phyloP scores from a whole-genome alignment of 805 yeast species.

The Saccharomycopsis sp. region DNA sequence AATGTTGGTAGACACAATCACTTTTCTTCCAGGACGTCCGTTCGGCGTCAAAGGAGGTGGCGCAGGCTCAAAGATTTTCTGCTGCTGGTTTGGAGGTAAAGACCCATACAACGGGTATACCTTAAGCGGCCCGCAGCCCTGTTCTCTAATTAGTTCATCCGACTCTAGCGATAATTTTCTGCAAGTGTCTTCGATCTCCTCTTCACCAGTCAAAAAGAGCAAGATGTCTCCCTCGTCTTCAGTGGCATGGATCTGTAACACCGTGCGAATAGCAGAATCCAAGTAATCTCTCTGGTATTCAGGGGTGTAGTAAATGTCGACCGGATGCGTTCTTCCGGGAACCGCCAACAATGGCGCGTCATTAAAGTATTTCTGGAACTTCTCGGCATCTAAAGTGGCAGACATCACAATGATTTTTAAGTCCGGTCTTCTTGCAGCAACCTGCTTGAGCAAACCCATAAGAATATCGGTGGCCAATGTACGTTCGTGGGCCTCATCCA shows the following conservation, averaged over 20 bases:
- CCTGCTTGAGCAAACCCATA: slow-evolving; percentile 89
- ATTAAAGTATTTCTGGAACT: slow-evolving; percentile 83
- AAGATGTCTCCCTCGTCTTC: slow-evolving; percentile 90
- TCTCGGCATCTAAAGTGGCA: slow-evolving; percentile 95
- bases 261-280: slow-evolving; percentile 93
- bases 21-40: slow-evolving; percentile 93
- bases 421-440: slow-evolving; percentile 74
- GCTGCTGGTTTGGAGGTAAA: slow-evolving; percentile 92
- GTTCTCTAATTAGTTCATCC: slow-evolving; percentile 83
- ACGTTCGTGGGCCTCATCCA: slow-evolving; percentile 98
- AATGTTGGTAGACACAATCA: slow-evolving; percentile 87
- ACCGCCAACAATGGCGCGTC: slow-evolving; percentile 93
- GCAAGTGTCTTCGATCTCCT: slow-evolving; percentile 96
- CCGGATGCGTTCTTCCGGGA: slow-evolving; percentile 97
- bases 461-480: slow-evolving; percentile 93
- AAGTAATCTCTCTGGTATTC: slow-evolving; percentile 92
- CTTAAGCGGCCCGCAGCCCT: slow-evolving; percentile 78
- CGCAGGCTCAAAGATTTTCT: slow-evolving; percentile 87
- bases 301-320: slow-evolving; percentile 93
- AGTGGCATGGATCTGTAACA: slow-evolving; percentile 92
- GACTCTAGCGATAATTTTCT: slow-evolving; percentile 81
- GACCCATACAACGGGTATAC: slow-evolving; percentile 97
- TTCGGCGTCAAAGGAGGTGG: slow-evolving; percentile 63
- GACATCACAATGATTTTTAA: slow-evolving; percentile 93
- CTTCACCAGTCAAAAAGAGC: slow-evolving; percentile 90